Base-by-base conservation (phyloP, 2,329 filamentous ascomycete species). In the Gnomoniopsis smithogilvyi region DNA sequence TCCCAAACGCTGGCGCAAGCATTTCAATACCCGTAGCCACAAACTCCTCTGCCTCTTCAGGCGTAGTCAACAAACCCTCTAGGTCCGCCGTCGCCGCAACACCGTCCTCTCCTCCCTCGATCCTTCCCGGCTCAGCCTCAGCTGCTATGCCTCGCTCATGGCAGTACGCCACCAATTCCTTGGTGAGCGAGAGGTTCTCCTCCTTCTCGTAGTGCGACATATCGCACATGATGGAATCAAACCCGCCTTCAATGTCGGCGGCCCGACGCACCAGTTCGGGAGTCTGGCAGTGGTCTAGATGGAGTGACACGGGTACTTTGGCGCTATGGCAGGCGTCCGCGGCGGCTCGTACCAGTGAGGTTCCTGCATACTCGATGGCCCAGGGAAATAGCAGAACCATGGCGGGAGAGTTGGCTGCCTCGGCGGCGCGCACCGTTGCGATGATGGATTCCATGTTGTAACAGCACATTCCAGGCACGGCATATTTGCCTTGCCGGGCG, bases 371-470 rank as follows among this genome's bases (percentile, higher is more conserved):
- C 63, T 86, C 76, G 54, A 90, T 79, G 0, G 88, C 87, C 88
- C 88, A 91, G 21, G 88, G 88, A 72, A 91, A 91, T 64, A 91
- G 82, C 26, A 89, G 84, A 65, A 91, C 84, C 77, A 91, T 89
- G 60, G 86, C 80, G 0, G 88, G 87, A 0, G 87, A 87, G 50
- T 77, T 77, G 62, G 87, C 87, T 26, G 81, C 80, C 73, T 90
- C 87, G 61, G 88, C 88, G 10, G 88, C 88, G 64, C 81, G 81
- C 50, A 90, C 84, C 3, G 84, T 86, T 1, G 86, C 87, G 26
- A 90, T 78, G 67, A 90, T 88, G 57, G 84, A 85, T 73, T 90
- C 87, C 62, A 89, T 78, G 69, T 90, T 87, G 78, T 88, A 88
- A 69, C 75, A 75, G 78, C 84, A 86, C 76, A 84, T 85, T 63